These are phyloP conservation scores for Fusarium neocosmosporiellum DNA, from an alignment of 2,329 filamentous ascomycete genomes.

Conservation along the genomic window DNA sequence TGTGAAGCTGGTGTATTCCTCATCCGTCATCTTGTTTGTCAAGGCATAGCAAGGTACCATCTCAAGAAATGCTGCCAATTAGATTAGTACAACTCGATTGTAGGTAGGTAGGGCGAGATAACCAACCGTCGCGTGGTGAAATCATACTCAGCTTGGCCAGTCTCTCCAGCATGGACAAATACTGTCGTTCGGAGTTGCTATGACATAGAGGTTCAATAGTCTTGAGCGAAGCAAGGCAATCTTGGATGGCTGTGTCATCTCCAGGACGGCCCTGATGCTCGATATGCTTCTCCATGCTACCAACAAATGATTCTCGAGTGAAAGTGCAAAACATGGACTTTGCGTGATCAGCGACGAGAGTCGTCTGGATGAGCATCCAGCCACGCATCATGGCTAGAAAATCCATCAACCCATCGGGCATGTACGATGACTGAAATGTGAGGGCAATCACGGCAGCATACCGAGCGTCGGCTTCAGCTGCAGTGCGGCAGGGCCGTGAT, in stretches of 20 bases:
- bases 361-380: not conserved
- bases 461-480: not conserved
- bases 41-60: not conserved
- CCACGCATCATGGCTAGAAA: not conserved
- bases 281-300: not conserved
- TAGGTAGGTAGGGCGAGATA: too few species aligned
- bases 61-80: not conserved
- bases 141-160: not conserved
- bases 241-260: not conserved
- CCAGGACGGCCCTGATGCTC: not conserved
- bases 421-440: not conserved
- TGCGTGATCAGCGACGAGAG: not conserved
- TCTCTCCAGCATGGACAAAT: not conserved
- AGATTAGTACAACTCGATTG: too few species aligned
- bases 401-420: not conserved
- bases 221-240: not conserved
- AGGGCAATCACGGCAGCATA: not conserved
- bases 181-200: not conserved
- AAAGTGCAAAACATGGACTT: not conserved
- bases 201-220: not conserved
- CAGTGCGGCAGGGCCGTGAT: not conserved
- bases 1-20: not conserved
- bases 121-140: not conserved
- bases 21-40: not conserved
- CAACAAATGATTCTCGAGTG: not conserved